These are phyloP conservation scores for Lichina pygmaea DNA, from an alignment of 495 filamentous ascomycete genomes.

Conservation along the genomic window DNA sequence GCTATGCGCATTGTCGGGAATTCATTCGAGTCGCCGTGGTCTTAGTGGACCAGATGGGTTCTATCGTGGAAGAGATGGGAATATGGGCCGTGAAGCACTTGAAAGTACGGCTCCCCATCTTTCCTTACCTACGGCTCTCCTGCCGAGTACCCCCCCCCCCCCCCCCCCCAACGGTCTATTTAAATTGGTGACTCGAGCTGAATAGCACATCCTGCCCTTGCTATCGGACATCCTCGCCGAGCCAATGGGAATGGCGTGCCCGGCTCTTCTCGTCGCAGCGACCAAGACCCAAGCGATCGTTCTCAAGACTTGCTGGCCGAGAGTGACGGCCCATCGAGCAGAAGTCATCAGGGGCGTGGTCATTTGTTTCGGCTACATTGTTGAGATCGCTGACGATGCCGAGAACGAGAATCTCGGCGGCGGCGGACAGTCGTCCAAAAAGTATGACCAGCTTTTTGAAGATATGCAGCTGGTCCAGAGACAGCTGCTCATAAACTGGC, in stretches of 20 bases:
- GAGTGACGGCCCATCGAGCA: constrained; percentile 34
- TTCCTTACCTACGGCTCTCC: background rate
- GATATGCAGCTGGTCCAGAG: constrained; percentile 2
- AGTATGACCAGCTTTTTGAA: background rate
- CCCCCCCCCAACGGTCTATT: background rate
- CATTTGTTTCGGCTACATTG: constrained; percentile 37
- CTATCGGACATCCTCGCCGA: constrained; percentile 35
- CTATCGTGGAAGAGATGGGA: constrained; percentile 30
- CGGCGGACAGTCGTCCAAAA: no score
- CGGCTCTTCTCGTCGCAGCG: constrained; percentile 25
- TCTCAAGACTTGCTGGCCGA: constrained; percentile 46
- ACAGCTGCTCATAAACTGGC: background rate
- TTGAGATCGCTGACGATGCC: constrained; percentile 7
- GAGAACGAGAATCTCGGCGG: no score
- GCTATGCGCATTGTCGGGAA: constrained; percentile 24
- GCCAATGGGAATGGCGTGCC: constrained; percentile 36
- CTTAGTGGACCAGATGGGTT: constrained; percentile 26
- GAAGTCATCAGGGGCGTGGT: constrained; percentile 38
- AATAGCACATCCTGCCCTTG: constrained; percentile 36
- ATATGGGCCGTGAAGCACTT: constrained; percentile 52
- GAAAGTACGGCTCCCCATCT: constrained; percentile 14
- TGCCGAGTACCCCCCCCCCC: background rate
- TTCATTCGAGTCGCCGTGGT: constrained; percentile 22
- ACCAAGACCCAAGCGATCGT: constrained; percentile 21
- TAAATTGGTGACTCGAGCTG: constrained; percentile 1